phyloP scores from a whole-genome alignment of 192 early-diverging fungal species.

The Coemansia sp. region DNA sequence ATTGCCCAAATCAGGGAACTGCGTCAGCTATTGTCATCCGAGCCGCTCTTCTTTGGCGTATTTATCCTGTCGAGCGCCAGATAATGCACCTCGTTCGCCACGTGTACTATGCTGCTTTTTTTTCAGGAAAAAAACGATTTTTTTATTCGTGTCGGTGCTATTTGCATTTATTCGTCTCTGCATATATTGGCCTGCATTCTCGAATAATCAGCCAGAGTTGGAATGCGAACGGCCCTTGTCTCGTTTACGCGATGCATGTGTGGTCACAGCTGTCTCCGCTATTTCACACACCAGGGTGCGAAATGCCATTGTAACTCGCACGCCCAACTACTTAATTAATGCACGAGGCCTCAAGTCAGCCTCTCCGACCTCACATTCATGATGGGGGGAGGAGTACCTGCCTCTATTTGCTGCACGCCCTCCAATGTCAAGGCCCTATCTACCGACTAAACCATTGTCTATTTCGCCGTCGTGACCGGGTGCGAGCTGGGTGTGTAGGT shows the following conservation, averaged over 20 bases:
- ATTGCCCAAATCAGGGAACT: not conserved
- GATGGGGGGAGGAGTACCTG: constrained; percentile 8
- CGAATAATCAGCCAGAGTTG: constrained; percentile 2
- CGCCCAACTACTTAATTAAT: constrained; percentile 3
- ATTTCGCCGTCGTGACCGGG: constrained; percentile 1
- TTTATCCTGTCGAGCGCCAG: constrained; percentile 1
- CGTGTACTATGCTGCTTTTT: not conserved
- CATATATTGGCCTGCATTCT: constrained; percentile 7
- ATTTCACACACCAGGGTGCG: not conserved
- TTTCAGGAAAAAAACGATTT: not conserved
- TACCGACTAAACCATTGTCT: not conserved
- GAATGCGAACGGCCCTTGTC: constrained; percentile 3
- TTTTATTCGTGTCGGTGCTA: not conserved
- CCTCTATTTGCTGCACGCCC: constrained; percentile 6
- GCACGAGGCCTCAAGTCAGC: not conserved
- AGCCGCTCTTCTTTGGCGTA: not conserved
- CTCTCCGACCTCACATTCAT: not conserved
- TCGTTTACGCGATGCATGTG: constrained; percentile 2
- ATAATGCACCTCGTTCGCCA: not conserved
- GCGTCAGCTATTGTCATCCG: not conserved
- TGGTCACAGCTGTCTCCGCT: not conserved
- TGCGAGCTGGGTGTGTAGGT: not conserved
- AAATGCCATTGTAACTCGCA: constrained; percentile 5
- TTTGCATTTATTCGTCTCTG: constrained; percentile 3
- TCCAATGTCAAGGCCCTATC: constrained; percentile 3